These are phyloP conservation scores for Sungouiozyma intestinalis DNA, from an alignment of 805 yeast species.

Conservation along the genomic window DNA sequence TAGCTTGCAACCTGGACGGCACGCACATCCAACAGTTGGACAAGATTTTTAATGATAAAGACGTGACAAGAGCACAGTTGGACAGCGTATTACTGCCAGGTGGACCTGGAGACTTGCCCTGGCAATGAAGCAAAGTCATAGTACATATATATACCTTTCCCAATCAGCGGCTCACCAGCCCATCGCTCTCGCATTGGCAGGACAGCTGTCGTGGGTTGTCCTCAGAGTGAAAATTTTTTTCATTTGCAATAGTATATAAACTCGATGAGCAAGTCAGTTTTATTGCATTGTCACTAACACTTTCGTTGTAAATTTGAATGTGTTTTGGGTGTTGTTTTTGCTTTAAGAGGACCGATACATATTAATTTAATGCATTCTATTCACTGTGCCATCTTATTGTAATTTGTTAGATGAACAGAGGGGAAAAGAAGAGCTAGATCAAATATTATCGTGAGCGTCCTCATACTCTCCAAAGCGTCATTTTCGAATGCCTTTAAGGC, in stretches of 20 bases:
- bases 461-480: constrained; percentile 26
- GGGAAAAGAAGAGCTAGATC: constrained; percentile 32
- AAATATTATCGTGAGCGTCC: constrained; percentile 26
- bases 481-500: constrained; percentile 15
- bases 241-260: neutral
- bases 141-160: too few species aligned
- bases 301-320: too few species aligned
- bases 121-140: constrained; percentile 1
- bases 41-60: neutral
- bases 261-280: neutral
- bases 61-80: neutral
- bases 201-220: too few species aligned
- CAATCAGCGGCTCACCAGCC: too few species aligned
- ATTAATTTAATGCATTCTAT: constrained; percentile 27
- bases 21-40: neutral
- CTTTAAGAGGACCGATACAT: constrained; percentile 23
- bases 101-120: neutral
- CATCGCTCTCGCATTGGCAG: too few species aligned
- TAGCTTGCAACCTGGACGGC: constrained; percentile 11
- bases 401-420: constrained; percentile 27
- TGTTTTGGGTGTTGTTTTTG: constrained; percentile 1
- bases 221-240: neutral
- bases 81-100: constrained; percentile 11
- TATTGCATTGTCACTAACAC: neutral
- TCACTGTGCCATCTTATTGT: constrained; percentile 29